A percentile compares a stretch with the other conserved stretches of the same genome.
phyloP scores from a whole-genome alignment of 192 early-diverging fungal genomes.

The Linnemannia schmuckeri region DNA sequence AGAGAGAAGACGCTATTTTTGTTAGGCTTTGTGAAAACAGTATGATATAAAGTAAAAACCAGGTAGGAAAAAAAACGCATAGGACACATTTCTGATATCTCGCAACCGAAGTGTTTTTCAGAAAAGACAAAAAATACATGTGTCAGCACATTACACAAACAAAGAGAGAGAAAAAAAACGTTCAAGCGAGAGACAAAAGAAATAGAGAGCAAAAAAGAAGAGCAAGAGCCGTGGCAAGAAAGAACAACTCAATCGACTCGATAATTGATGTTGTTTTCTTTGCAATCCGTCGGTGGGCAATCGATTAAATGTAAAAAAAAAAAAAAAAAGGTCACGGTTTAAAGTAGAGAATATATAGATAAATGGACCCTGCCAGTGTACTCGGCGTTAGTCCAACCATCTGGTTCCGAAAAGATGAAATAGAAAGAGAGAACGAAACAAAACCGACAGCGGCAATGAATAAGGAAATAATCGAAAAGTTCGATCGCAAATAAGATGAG shows the following conservation, averaged over 20 bases:
- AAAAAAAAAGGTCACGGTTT: not conserved
- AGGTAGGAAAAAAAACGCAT: not conserved
- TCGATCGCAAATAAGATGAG: not conserved
- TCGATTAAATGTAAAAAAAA: not conserved
- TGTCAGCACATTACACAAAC: constrained; percentile 37
- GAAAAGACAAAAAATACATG: constrained; percentile 14
- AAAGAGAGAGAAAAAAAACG: not conserved
- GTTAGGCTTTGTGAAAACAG: not conserved
- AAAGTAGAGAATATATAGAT: not conserved
- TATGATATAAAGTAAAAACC: not conserved
- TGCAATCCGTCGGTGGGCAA: not conserved
- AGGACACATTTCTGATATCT: not conserved
- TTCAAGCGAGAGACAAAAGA: not conserved
- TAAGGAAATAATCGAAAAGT: not conserved
- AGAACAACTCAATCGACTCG: constrained; percentile 3
- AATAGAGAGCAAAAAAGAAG: constrained; percentile 3
- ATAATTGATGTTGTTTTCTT: not conserved
- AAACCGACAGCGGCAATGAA: not conserved
- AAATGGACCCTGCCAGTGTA: not conserved
- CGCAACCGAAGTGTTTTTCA: not conserved
- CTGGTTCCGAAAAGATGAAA: not conserved
- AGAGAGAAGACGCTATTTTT: not conserved
- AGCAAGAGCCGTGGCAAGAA: not conserved
- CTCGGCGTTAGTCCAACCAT: not conserved
- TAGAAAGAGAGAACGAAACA: not conserved